A percentile compares a stretch with the other conserved stretches of the same genome.
phyloP scores from a whole-genome alignment of 2,329 filamentous ascomycete genomes.

The Aureobasidium sp. region DNA sequence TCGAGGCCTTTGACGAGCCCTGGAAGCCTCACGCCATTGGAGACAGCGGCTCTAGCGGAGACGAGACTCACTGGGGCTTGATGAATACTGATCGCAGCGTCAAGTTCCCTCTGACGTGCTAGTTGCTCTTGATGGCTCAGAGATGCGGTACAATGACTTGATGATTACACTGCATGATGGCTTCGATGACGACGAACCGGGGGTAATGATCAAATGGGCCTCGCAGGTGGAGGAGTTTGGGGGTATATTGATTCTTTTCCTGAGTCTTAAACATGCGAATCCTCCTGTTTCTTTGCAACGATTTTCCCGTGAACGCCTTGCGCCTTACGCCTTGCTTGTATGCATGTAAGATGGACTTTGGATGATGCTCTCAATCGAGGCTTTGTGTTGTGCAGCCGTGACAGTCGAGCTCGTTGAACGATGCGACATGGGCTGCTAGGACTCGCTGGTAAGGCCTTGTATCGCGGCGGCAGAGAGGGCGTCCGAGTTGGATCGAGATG shows the following conservation, averaged over 20 bases:
- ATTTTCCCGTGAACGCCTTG: neutral
- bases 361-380: neutral
- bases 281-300: neutral
- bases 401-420: neutral
- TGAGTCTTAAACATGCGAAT: slow-evolving; percentile 10
- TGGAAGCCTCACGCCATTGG: slow-evolving; percentile 61
- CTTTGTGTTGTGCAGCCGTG: neutral
- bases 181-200: neutral
- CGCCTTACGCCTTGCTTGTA: slow-evolving; percentile 14
- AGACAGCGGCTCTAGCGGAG: slow-evolving; percentile 53
- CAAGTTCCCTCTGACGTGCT: slow-evolving; percentile 51
- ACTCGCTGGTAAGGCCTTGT: too few species aligned
- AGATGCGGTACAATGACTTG: neutral
- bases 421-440: too few species aligned
- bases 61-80: slow-evolving; percentile 65
- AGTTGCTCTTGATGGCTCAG: slow-evolving; percentile 5
- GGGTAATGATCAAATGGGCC: neutral
- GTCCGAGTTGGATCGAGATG: too few species aligned
- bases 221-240: neutral
- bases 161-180: neutral
- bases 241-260: slow-evolving; percentile 5
- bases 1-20: slow-evolving; percentile 65
- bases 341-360: neutral
- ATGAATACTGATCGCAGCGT: slow-evolving; percentile 53
- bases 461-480: too few species aligned